These are phyloP conservation scores for Fusarium napiforme DNA, from an alignment of 2,329 filamentous ascomycete genomes.

Conservation along the genomic window DNA sequence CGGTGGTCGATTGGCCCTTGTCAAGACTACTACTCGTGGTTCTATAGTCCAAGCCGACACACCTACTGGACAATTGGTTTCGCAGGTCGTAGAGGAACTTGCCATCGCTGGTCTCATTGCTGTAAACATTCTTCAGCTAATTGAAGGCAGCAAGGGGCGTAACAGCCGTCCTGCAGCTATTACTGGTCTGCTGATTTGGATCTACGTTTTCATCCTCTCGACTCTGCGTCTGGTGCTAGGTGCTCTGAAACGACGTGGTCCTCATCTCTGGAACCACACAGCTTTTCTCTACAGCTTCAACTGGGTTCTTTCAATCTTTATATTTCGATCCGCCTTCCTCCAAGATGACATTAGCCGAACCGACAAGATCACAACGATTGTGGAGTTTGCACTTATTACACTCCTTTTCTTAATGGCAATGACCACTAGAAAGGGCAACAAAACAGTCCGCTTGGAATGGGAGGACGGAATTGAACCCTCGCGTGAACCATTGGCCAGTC, in stretches of 20 bases:
- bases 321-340: slow-evolving; percentile 88
- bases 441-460: slow-evolving; percentile 86
- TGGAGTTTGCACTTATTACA: slow-evolving; percentile 79
- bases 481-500: slow-evolving; percentile 84
- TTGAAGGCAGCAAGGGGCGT: slow-evolving; percentile 67
- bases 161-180: slow-evolving; percentile 70
- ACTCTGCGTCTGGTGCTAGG: slow-evolving; percentile 76
- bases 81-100: slow-evolving; percentile 79
- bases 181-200: slow-evolving; percentile 78
- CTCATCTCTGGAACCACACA: slow-evolving; percentile 92
- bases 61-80: slow-evolving; percentile 76
- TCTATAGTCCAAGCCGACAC: slow-evolving; percentile 78
- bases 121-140: slow-evolving; percentile 73
- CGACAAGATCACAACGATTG: slow-evolving; percentile 72
- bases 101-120: slow-evolving; percentile 78
- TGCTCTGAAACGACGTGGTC: slow-evolving; percentile 73
- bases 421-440: slow-evolving; percentile 91
- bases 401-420: slow-evolving; percentile 80
- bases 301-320: slow-evolving; percentile 79
- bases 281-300: slow-evolving; percentile 82
- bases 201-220: slow-evolving; percentile 80
- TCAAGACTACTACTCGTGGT: slow-evolving; percentile 70
- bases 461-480: slow-evolving; percentile 90
- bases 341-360: slow-evolving; percentile 73
- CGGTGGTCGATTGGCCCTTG: slow-evolving; percentile 67